Evolutionary conservation across 176 grass and related monocot genomes (phyloP).

Genomic region (Rhynchospora tenuis): DNA sequence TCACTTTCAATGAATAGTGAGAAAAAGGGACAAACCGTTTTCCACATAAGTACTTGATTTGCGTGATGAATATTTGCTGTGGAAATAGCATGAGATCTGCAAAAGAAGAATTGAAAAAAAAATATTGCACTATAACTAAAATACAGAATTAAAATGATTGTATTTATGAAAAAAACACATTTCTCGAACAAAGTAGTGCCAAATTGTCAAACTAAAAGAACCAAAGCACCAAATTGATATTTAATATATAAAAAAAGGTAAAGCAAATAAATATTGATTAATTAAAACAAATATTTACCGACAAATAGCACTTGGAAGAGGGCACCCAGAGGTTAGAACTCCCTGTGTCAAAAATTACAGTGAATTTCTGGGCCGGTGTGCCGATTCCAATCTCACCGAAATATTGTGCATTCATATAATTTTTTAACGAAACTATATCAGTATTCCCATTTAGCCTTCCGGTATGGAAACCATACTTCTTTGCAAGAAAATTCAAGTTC

Average conservation of each 20-base stretch:
- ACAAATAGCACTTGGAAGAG: constrained; percentile 78
- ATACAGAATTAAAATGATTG: background rate
- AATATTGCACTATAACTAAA: background rate
- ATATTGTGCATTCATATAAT: constrained; percentile 91
- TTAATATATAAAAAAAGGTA: background rate
- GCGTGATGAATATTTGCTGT: constrained; percentile 50
- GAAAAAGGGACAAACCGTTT: constrained; percentile 42
- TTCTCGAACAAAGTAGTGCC: no score
- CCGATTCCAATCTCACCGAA: constrained; percentile 67
- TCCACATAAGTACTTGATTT: constrained; percentile 53
- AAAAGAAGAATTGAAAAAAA: background rate
- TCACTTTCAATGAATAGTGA: background rate
- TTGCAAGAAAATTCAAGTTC: constrained; percentile 15
- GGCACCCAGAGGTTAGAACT: constrained; percentile 94
- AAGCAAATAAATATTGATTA: background rate
- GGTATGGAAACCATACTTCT: constrained; percentile 35
- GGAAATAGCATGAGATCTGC: constrained; percentile 73
- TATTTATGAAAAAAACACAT: no score
- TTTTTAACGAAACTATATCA: constrained; percentile 58
- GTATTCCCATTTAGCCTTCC: constrained; percentile 22
- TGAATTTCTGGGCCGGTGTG: constrained; percentile 72
- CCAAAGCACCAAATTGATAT: background rate
- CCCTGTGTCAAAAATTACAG: constrained; percentile 83
- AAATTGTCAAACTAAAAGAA: background rate
- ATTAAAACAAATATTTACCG: constrained; percentile 27